Base-by-base conservation (phyloP, 306 rosid genomes). In the Vigna radiata region DNA sequence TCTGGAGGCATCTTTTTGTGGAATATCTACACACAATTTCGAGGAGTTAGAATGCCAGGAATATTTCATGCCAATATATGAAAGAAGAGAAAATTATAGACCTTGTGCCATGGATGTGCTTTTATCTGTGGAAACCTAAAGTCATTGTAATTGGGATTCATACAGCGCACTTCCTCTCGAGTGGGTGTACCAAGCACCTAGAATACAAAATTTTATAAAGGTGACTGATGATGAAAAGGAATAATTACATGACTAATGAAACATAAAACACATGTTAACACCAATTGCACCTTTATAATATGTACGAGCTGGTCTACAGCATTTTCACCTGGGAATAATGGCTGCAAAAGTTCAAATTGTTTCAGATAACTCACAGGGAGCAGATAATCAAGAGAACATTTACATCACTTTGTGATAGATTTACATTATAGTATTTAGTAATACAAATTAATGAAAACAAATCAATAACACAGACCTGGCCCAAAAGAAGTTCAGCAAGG, bases 41-140 rank as follows among this genome's bases (percentile, higher is more conserved):
- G 25, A 61, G 56, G 62, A 39, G 65, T 82, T 67, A 79, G 82
- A 76, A 75, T 41, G 36, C 3, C 64, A 44, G 6, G 46, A 84
- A 53, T 36, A 66, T 61, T 49, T 19, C 46, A 47, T 21, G 72
- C 29, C 56, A 55, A 64, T 41, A 64, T 41, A 60, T 6, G 55
- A 70, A 72, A 82, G 62, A 61, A 77, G 65, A 76, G 87, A 74
- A 70, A 27, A 76, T 55, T 5, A 29, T 77, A 81, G 53, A 90
- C 98, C 98, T 94, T 94, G 90, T 94, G 96, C 98, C 97, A 95
- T 58, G 98, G 98, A 78, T 90, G 94, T 7, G 98, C 98, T 85
- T 94, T 94, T 47, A 85, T 92, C 87, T 94, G 98, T 3, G 97
- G 98, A 85, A 95, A 79, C 77, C 82, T 63, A 37, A 92, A 94